These are phyloP conservation scores for Metschnikowia koreensis DNA, from an alignment of 805 yeast genomes.

Conservation along the genomic window DNA sequence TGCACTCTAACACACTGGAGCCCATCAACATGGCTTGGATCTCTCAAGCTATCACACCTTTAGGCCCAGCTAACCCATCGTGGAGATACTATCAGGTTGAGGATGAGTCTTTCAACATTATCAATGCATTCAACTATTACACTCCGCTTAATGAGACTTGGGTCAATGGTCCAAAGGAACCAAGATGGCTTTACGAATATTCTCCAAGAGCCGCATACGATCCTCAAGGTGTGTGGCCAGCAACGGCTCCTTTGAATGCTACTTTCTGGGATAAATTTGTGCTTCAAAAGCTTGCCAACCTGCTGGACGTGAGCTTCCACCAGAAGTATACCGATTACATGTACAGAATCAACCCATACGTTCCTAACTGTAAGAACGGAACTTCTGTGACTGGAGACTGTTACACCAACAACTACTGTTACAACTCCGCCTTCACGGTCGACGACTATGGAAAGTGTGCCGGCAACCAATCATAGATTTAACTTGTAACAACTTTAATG, in stretches of 20 bases:
- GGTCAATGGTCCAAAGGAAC: conserved; percentile 51
- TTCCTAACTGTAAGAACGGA: conserved; percentile 33
- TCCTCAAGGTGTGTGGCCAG: conserved; percentile 55
- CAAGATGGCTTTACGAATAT: conserved; percentile 62
- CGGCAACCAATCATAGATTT: too few relatives aligned
- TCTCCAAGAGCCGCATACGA: conserved; percentile 61
- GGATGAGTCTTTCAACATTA: conserved; percentile 53
- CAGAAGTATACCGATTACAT: conserved; percentile 50
- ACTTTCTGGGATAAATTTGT: conserved; percentile 62
- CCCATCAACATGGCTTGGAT: conserved; percentile 62
- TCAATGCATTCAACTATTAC: conserved; percentile 59
- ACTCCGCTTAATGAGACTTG: conserved; percentile 60
- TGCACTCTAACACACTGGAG: conserved; percentile 40
- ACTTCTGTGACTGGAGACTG: conserved; percentile 12
- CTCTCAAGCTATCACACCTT: conserved; percentile 65
- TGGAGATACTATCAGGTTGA: conserved; percentile 75
- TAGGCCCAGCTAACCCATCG: conserved; percentile 58
- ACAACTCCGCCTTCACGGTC: conserved; percentile 16
- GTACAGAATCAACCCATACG: conserved; percentile 54
- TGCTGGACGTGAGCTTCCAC: conserved; percentile 40
- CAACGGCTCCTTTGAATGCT: conserved; percentile 57
- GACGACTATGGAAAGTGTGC: conserved; percentile 17
- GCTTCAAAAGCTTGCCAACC: conserved; percentile 41
- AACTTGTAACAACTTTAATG: too few relatives aligned
- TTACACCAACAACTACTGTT: conserved; percentile 18